Conservation (phyloP, 164 flowering plant genomes). For the Tetrastigma voinierianum region DNA sequence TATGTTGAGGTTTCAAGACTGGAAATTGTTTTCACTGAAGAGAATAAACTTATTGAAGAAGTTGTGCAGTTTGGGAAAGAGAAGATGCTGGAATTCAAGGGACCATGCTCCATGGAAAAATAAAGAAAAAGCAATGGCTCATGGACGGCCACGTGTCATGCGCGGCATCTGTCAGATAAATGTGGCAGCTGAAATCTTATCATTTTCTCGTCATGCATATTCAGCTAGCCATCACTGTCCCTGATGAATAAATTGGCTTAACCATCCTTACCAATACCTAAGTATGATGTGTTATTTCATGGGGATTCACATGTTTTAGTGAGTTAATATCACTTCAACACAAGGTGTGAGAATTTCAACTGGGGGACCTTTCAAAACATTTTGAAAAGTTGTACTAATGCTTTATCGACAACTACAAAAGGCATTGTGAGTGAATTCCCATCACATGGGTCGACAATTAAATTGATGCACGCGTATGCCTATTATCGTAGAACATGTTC, state of each 20-base stretch:
- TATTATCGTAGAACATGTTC: conserved; percentile 6
- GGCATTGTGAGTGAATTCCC: conserved; percentile 14
- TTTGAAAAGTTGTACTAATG: conserved; percentile 26
- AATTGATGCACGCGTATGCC: conserved; percentile 13
- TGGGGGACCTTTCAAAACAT: conserved; percentile 29
- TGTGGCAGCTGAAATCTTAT: conserved; percentile 26
- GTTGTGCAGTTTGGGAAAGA: conserved; percentile 21
- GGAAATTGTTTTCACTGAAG: conserved; percentile 13
- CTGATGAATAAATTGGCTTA: neutral
- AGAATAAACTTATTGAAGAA: conserved; percentile 24
- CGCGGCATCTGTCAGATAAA: conserved; percentile 31
- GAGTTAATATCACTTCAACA: no score
- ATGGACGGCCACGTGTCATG: conserved; percentile 43
- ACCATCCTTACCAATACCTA: neutral
- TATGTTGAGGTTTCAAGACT: neutral
- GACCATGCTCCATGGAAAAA: conserved; percentile 29
- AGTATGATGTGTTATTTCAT: neutral
- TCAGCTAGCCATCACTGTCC: conserved; percentile 12
- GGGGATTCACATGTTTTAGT: neutral
- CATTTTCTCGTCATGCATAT: conserved; percentile 18
- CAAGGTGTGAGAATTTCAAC: neutral
- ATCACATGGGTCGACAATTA: conserved; percentile 30
- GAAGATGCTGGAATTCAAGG: conserved; percentile 53
- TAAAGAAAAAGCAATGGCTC: conserved; percentile 51
- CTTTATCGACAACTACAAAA: conserved; percentile 41